Conservation (phyloP, 805 yeast genomes). For the Cyberlindnera veronae region DNA sequence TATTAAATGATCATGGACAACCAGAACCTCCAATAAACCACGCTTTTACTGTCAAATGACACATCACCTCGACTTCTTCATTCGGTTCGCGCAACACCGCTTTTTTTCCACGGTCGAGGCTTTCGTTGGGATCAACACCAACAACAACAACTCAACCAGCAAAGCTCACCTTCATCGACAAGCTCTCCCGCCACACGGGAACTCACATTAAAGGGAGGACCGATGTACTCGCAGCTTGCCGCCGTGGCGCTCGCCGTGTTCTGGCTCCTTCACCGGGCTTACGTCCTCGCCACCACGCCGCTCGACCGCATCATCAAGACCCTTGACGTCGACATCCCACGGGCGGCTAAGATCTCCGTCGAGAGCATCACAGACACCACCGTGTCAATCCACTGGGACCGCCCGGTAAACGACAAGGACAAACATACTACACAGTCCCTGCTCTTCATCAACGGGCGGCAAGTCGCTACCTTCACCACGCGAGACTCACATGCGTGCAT, state of each 20-base stretch:
- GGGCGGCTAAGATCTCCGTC: conserved; percentile 50
- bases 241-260: conserved; percentile 18
- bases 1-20: no score
- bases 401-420: conserved; percentile 19
- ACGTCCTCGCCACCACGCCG: conserved; percentile 33
- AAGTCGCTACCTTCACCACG: conserved; percentile 33
- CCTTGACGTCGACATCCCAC: conserved; percentile 52
- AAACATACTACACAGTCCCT: conserved; percentile 36
- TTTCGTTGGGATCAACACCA: no score
- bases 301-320: conserved; percentile 43
- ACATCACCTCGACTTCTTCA: no score
- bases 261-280: conserved; percentile 25
- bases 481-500: conserved; percentile 35
- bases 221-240: conserved; percentile 22
- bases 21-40: no score
- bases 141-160: not conserved
- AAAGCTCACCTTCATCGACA: not conserved
- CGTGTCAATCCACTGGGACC: conserved; percentile 56
- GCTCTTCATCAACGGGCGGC: conserved; percentile 39
- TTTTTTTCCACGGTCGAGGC: not conserved
- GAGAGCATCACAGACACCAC: conserved; percentile 46
- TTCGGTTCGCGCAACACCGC: conserved; percentile 1
- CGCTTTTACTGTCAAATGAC: no score
- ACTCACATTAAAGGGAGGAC: not conserved
- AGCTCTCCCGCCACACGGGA: not conserved